Base-by-base conservation (phyloP, 805 yeast species). In the Brettanomyces sp. region DNA sequence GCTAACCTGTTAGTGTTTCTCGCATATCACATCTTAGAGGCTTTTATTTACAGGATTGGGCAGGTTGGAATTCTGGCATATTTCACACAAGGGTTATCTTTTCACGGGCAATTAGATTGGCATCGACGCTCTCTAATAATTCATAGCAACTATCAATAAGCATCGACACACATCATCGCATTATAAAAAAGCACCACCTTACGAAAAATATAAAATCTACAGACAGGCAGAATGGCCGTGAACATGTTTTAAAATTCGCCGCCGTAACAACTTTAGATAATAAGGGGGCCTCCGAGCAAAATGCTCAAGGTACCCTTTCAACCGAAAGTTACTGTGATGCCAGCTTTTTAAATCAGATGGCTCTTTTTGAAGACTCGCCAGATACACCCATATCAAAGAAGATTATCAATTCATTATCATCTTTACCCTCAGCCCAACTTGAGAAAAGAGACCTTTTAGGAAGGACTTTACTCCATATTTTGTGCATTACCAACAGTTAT, bases 371-470 rank as follows among this genome's bases (percentile, higher is more conserved):
- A 35, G 37, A 35, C 22, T 35, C 37, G 7, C 37, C 37, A 13
- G 41, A 40, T 24, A 12, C 22, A 5, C 18, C 7, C 14, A 32
- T 41, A 2, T 18, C 43, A 13, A 56, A 54, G 43, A 54, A 49
- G 24, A 47, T 53, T 33, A 39, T 49, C 13, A 56, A 45, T 38
- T 49, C 55, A 3, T 46, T 56, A 39, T 37, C 58, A 11, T 54
- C 56, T 12, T 53, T 73, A 25, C 36, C 72, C 2, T 64, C 62
- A 44, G 55, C 62, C 25, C 72, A 73, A 30, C 57, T 79, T 36
- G 58, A 56, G 21, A 65, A 64, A 45, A 67, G 87, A 50, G 95
- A 87, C 57, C 62, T 81, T 4, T 80, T 83, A 62, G 95, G 95
- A 43, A 57, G 76, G 48, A 66, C 82, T 0, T 58, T 81, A 4